Evolutionary conservation across 1,139 yeast genomes (phyloP).

Genomic region (Spathaspora sp.): DNA sequence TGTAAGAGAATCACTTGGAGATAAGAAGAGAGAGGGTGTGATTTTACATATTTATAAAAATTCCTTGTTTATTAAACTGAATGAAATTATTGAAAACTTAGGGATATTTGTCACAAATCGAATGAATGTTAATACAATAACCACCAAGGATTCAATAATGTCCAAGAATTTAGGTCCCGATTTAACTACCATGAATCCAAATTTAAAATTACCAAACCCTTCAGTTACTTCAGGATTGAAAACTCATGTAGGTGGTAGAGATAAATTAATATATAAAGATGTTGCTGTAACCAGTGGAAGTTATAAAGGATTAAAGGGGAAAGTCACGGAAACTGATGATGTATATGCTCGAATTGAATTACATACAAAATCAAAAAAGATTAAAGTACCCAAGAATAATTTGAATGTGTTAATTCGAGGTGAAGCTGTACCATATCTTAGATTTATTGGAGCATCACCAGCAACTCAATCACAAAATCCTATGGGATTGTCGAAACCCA

Average conservation of each 20-base stretch:
- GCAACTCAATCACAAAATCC: constrained; percentile 9
- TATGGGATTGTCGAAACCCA: constrained; percentile 20
- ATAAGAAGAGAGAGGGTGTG: constrained; percentile 74
- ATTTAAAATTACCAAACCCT: constrained; percentile 45
- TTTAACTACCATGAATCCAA: constrained; percentile 84
- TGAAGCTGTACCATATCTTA: constrained; percentile 75
- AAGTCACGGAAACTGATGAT: constrained; percentile 91
- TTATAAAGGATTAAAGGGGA: constrained; percentile 92
- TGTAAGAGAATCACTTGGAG: constrained; percentile 71
- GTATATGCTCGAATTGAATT: constrained; percentile 88
- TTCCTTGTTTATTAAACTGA: constrained; percentile 74
- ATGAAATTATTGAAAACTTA: constrained; percentile 76
- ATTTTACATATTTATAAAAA: constrained; percentile 85
- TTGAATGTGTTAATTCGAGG: constrained; percentile 69
- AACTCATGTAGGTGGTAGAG: constrained; percentile 68
- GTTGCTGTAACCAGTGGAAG: constrained; percentile 88
- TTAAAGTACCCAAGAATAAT: constrained; percentile 78
- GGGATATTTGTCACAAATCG: constrained; percentile 88
- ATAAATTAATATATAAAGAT: constrained; percentile 74
- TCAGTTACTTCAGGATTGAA: constrained; percentile 45
- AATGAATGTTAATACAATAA: constrained; percentile 74
- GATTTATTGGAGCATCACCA: constrained; percentile 60
- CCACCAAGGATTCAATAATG: constrained; percentile 73
- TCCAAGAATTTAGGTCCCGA: constrained; percentile 62
- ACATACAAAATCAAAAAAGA: constrained; percentile 86